Conservation (phyloP, 768 basidiomycete species). For the Boletus rubescentipes region DNA sequence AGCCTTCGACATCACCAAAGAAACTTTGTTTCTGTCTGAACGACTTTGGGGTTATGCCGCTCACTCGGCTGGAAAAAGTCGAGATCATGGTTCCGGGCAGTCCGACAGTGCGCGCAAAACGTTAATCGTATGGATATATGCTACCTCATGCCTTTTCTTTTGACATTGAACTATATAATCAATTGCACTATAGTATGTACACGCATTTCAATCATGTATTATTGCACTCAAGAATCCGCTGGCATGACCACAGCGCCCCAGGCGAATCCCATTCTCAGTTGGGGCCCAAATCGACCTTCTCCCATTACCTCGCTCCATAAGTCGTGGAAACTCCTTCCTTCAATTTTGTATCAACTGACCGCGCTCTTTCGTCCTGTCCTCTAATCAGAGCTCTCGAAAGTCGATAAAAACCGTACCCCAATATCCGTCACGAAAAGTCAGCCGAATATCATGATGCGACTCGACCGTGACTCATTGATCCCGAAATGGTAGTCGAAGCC, state of each 20-base stretch:
- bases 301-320: too few species aligned
- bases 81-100: slow-evolving; percentile 22
- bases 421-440: too few species aligned
- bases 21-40: slow-evolving; percentile 8
- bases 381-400: too few species aligned
- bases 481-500: too few species aligned
- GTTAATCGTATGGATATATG: slow-evolving; percentile 16
- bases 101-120: slow-evolving; percentile 18
- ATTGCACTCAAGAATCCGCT: background rate
- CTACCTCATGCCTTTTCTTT: slow-evolving; percentile 7
- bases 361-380: too few species aligned
- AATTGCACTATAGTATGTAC: slow-evolving; percentile 11
- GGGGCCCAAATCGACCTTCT: too few species aligned
- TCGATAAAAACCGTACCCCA: too few species aligned
- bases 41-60: background rate
- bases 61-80: slow-evolving; percentile 9
- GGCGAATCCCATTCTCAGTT: too few species aligned
- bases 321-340: too few species aligned
- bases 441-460: too few species aligned
- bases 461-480: too few species aligned
- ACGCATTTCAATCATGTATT: slow-evolving; percentile 3
- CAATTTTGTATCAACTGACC: too few species aligned
- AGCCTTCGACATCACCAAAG: slow-evolving; percentile 6
- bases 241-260: background rate
- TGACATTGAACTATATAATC: slow-evolving; percentile 11